These are phyloP conservation scores for Neofusicoccum cordaticola DNA, from an alignment of 2,329 filamentous ascomycete genomes.

Conservation along the genomic window DNA sequence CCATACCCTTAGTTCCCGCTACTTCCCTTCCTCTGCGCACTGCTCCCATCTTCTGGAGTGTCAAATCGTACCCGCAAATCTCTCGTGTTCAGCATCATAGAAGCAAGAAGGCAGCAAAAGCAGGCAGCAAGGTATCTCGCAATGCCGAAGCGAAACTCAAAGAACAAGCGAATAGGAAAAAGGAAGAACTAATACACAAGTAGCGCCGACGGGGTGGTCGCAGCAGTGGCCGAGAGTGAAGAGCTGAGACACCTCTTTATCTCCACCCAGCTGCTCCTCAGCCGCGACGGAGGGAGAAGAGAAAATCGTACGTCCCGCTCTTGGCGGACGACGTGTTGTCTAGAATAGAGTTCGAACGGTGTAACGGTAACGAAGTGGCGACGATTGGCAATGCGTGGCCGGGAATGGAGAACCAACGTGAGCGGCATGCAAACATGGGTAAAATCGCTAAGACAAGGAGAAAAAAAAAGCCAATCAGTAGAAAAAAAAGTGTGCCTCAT, in stretches of 20 bases:
- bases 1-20: not conserved
- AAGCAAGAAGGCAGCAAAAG: not conserved
- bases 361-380: not conserved
- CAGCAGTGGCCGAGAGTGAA: not conserved
- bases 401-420: not conserved
- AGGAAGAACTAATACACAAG: not conserved
- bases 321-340: not conserved
- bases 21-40: too few relatives aligned
- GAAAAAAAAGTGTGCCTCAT: not conserved
- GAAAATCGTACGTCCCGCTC: not conserved
- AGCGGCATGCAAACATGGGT: not conserved
- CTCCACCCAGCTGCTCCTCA: not conserved
- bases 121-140: constrained; percentile 12
- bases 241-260: not conserved
- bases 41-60: too few relatives aligned
- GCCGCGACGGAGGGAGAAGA: not conserved
- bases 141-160: not conserved
- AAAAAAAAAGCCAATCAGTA: not conserved
- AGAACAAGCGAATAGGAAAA: not conserved
- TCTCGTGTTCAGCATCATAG: not conserved
- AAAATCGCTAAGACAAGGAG: constrained; percentile 5
- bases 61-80: too few relatives aligned
- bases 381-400: not conserved
- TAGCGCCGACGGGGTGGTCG: not conserved
- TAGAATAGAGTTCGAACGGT: constrained; percentile 1